Conservation (phyloP, 257 asterid species). For the Rauvolfia tetraphylla region DNA sequence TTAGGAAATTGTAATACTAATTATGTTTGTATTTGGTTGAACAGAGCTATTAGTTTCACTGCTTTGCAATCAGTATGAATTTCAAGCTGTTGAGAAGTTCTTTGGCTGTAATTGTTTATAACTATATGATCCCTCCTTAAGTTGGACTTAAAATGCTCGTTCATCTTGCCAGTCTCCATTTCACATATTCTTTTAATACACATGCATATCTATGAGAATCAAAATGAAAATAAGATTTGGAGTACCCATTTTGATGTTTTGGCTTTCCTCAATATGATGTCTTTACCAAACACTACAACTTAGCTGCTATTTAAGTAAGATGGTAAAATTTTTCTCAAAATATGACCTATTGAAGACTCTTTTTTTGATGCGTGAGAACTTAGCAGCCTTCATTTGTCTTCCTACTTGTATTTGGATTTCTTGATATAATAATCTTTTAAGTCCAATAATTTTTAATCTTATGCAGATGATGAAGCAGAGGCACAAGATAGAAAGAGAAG, state of each 20-base stretch:
- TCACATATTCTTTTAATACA: not conserved
- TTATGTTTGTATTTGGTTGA: not conserved
- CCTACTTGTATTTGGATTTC: not conserved
- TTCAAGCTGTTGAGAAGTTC: not conserved
- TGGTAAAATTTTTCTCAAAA: not conserved
- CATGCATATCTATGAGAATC: not conserved
- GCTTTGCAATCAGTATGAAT: not conserved
- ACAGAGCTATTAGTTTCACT: not conserved
- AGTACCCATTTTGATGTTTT: not conserved
- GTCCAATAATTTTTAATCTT: no score
- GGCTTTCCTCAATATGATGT: no score
- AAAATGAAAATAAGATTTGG: not conserved
- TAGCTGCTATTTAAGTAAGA: not conserved
- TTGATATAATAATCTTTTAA: not conserved
- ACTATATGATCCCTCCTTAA: not conserved
- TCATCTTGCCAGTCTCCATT: not conserved
- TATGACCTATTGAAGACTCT: not conserved
- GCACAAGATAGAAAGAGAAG: conserved; percentile 93
- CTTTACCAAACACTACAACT: no score
- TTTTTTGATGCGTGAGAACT: not conserved
- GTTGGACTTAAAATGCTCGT: not conserved
- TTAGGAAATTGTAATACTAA: not conserved
- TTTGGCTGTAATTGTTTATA: not conserved
- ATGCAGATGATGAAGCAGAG: conserved; percentile 95
- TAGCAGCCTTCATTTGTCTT: not conserved